phyloP scores from a whole-genome alignment of 129 eudicot species.

The Flaveria ramosissima region DNA sequence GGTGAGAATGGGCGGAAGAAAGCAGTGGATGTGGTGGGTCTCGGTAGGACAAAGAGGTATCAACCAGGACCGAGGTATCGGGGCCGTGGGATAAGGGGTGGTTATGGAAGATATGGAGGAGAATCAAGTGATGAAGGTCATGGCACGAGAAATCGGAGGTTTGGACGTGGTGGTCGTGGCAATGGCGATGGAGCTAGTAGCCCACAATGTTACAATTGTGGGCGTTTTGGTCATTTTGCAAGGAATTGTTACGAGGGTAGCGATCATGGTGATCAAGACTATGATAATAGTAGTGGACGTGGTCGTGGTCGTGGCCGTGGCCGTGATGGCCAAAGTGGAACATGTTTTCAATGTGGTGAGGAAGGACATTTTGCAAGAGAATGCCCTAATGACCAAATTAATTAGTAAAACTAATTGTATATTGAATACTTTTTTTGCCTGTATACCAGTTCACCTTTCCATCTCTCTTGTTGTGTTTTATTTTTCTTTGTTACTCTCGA shows the following conservation, averaged over 20 bases:
- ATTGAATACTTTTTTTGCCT: neutral
- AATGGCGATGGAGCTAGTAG: neutral
- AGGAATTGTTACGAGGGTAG: conserved; percentile 25
- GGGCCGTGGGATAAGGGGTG: conserved; percentile 39
- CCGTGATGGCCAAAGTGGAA: conserved; percentile 16
- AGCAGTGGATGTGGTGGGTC: conserved; percentile 41
- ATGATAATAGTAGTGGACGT: conserved; percentile 9
- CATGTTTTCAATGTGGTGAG: conserved; percentile 38
- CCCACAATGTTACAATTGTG: conserved; percentile 37
- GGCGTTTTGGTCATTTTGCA: conserved; percentile 42
- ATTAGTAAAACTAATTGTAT: conserved; percentile 13
- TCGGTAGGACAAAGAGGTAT: conserved; percentile 21
- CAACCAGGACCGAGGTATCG: neutral
- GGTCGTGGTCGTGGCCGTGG: conserved; percentile 13
- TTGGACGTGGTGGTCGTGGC: conserved; percentile 13
- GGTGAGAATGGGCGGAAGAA: conserved; percentile 39
- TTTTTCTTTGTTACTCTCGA: too few relatives aligned
- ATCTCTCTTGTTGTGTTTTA: too few relatives aligned
- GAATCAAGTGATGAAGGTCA: neutral
- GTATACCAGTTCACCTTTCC: too few relatives aligned
- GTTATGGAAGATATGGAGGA: conserved; percentile 36
- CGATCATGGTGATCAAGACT: conserved; percentile 23
- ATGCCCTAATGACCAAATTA: conserved; percentile 36
- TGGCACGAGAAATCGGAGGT: conserved; percentile 26
- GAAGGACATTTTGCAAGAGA: conserved; percentile 45